A percentile compares a stretch with the other conserved stretches of the same genome.
These are phyloP conservation scores for Aureobasidium sp. DNA, from an alignment of 2,329 filamentous ascomycete genomes.

Conservation along the genomic window DNA sequence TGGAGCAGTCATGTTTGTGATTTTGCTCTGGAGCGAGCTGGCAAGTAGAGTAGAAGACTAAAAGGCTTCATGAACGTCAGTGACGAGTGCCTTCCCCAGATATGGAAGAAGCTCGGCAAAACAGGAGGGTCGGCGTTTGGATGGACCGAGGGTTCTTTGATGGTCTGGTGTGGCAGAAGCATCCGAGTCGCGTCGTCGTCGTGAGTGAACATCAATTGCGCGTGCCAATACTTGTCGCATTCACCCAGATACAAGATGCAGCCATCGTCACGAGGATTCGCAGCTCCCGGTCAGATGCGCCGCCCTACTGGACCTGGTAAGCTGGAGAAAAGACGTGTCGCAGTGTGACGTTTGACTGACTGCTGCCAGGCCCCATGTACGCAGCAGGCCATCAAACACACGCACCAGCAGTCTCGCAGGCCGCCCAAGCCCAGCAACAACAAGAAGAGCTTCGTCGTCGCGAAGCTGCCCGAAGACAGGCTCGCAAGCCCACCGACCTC, in stretches of 20 bases:
- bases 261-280: conserved; percentile 6
- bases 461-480: conserved; percentile 68
- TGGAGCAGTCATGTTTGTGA: conserved; percentile 21
- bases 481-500: conserved; percentile 87
- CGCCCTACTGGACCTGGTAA: not conserved
- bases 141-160: not conserved
- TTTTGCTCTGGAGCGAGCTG: not conserved
- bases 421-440: conserved; percentile 39
- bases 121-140: not conserved
- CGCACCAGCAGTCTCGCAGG: conserved; percentile 35
- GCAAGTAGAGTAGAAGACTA: not conserved
- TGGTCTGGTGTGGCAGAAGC: not conserved
- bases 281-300: conserved; percentile 2
- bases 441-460: conserved; percentile 35
- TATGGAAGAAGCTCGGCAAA: not conserved
- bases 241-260: not conserved
- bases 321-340: not conserved
- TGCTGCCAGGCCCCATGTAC: conserved; percentile 31
- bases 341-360: not conserved
- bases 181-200: conserved; percentile 6
- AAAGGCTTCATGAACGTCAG: not conserved
- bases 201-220: not conserved
- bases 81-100: not conserved
- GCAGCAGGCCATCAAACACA: conserved; percentile 39
- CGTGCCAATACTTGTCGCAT: not conserved